Base-by-base conservation (phyloP, 2,329 filamentous ascomycete species). In the Aspergillus sclerotialis region DNA sequence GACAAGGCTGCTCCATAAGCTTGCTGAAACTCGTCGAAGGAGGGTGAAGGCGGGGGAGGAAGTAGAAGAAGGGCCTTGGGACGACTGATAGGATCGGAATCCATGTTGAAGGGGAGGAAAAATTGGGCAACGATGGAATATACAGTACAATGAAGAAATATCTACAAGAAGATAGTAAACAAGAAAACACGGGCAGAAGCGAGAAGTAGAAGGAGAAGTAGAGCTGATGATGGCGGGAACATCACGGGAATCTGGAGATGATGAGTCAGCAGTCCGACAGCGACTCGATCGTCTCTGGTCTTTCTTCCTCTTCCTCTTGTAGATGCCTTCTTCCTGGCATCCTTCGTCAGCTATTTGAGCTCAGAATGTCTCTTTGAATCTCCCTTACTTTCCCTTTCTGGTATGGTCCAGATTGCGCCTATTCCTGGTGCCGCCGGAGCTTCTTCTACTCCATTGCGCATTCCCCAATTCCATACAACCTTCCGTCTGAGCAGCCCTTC, bases 1-100 rank as follows among this genome's bases (percentile, higher is more conserved):
- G 68, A 68, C 27, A 85, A 56, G 2, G 79, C 61, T n/a, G 70
- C 66, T 21, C 70, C 69, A 53, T 84, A 85, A 28, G 76, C 74
- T 18, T 72, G 70, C 40, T 67, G 69, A 41, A 86, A 64, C 1
- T 70, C 56, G 8, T 63, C 52, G 29, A 69, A 64, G 10, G 64
- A 69, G 31, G 71, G 63, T 7, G 77, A 75, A 18, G 68, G 64
- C 17, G 80, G 78, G 31, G 80, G 77, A 28, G 73, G 69, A 12
- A 82, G 75, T 34, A 86, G 66, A 11, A 86, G 67, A 23, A 86
- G 68, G 15, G 52, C 52, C 46, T 56, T 52, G 36, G 52, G 40
- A 28, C 45, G 41, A 26, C 38, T 40, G 29, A 33, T 30, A 29
- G 17, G 33, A 41, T 49, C 38, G 31, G 45, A 41, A 36, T 42